Evolutionary conservation across 805 yeast species (phyloP), one percentile per base, ranked within the genome.

Genomic region (Teunomyces lycoperdinae): DNA sequence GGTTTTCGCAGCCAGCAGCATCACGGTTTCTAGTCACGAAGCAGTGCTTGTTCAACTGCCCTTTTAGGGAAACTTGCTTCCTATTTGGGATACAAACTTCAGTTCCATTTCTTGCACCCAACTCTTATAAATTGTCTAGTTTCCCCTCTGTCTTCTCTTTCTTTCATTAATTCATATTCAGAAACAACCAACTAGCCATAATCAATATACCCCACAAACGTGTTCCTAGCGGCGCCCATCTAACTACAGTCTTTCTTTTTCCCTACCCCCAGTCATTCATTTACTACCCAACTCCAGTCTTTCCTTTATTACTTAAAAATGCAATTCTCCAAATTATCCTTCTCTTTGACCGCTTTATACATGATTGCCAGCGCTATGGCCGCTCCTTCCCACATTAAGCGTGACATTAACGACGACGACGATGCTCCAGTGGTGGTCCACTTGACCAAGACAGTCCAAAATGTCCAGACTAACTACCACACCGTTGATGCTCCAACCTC

Each of bases 391-490:
- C 17, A 16, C 10, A 43, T 32, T 50, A 31, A 35, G 45, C 46
- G 56, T 43, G 62, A 62, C 38, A 56, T 52, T 20, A 20, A 20
- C 35, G 49, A 45, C 36, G 51, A 60, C 38, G 64, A 60, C 44
- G 65, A 55, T 32, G 65, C 56, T 42, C 58, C 57, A 10, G 68
- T 68, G 17, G 50, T 66, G 29, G 67, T 71, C 38, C 64, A 64
- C 39, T 52, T 70, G 45, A 63, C 64, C 48, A 62, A 65, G 10
- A 71, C 76, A 11, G 68, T 67, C 13, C 67, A 70, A 43, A 60
- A 68, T 32, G 55, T 60, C 13, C 58, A 64, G 34, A 73, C 77
- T 9, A 63, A 64, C 51, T 55, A 61, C 36, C 60, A 66, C 32
- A 58, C 65, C 6, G 73, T 70, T 4, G 51, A 61, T 33, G 74